Evolutionary conservation across 805 yeast genomes (phyloP).

Genomic region (Wickerhamiella sergipiensis): DNA sequence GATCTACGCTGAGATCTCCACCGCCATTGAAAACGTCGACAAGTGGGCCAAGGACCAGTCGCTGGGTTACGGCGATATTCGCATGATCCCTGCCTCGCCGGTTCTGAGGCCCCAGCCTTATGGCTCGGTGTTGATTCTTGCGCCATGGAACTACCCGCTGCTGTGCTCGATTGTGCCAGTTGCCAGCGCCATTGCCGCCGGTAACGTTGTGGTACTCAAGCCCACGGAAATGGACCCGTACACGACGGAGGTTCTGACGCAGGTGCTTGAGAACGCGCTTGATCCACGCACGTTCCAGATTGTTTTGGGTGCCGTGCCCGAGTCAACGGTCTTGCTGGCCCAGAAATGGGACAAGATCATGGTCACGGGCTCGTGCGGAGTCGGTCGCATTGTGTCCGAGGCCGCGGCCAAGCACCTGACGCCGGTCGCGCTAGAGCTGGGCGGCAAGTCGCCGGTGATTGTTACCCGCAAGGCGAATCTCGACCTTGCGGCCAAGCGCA

Average conservation of each 20-base stretch:
- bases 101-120: slow-evolving; percentile 22
- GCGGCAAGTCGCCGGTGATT: slow-evolving; percentile 85
- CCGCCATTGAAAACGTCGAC: slow-evolving; percentile 44
- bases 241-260: slow-evolving; percentile 43
- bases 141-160: slow-evolving; percentile 76
- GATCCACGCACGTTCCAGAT: slow-evolving; percentile 44
- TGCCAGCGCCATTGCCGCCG: slow-evolving; percentile 72
- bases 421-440: slow-evolving; percentile 70
- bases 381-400: slow-evolving; percentile 62
- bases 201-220: slow-evolving; percentile 66
- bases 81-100: slow-evolving; percentile 10
- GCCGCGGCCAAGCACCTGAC: slow-evolving; percentile 80
- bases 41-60: slow-evolving; percentile 44
- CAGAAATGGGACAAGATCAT: slow-evolving; percentile 68
- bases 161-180: slow-evolving; percentile 50
- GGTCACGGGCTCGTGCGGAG: slow-evolving; percentile 69
- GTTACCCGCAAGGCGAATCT: slow-evolving; percentile 37
- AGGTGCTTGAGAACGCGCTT: slow-evolving; percentile 37
- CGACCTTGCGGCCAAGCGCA: slow-evolving; percentile 38
- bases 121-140: slow-evolving; percentile 61
- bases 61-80: slow-evolving; percentile 18
- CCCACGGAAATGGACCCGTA: slow-evolving; percentile 62
- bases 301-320: slow-evolving; percentile 61
- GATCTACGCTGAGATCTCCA: slow-evolving; percentile 40
- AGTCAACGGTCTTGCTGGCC: slow-evolving; percentile 44